phyloP scores from a whole-genome alignment of 306 rosid species.

The Styphnolobium japonicum region DNA sequence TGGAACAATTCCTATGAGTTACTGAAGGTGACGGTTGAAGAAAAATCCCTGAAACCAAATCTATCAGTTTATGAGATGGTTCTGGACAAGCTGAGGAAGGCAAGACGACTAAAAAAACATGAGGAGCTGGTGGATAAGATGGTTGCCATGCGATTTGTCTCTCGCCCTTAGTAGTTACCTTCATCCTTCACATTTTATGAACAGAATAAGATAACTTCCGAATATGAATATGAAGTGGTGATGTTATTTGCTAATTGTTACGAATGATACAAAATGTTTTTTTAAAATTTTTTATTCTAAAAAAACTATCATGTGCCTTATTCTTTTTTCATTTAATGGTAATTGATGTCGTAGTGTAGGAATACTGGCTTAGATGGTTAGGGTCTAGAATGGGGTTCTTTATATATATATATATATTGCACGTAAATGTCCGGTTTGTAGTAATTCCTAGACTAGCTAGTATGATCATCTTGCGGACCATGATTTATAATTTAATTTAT shows the following conservation, averaged over 20 bases:
- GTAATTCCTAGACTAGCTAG: too few species aligned
- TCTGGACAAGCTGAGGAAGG: conserved; percentile 67
- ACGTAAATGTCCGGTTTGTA: too few species aligned
- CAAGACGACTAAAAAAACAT: conserved; percentile 86
- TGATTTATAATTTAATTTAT: background rate
- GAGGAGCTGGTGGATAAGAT: conserved; percentile 92
- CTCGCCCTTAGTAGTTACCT: conserved; percentile 49
- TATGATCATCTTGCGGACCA: background rate
- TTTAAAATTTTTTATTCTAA: background rate
- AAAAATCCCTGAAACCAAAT: conserved; percentile 78
- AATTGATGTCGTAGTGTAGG: background rate
- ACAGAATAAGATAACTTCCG: background rate
- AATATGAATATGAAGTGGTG: background rate
- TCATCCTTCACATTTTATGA: background rate
- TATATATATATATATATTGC: too few species aligned
- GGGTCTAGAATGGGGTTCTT: background rate
- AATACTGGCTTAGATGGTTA: background rate
- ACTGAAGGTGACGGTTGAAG: conserved; percentile 82
- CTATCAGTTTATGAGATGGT: conserved; percentile 60
- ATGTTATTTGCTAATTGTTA: background rate
- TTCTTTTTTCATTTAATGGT: background rate
- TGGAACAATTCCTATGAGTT: conserved; percentile 88
- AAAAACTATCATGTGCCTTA: background rate
- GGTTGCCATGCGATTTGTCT: conserved; percentile 77
- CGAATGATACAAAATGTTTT: background rate